A percentile compares a stretch with the other conserved stretches of the same genome.
phyloP scores from a whole-genome alignment of 768 basidiomycete species.

The Cubamyces sp. region DNA sequence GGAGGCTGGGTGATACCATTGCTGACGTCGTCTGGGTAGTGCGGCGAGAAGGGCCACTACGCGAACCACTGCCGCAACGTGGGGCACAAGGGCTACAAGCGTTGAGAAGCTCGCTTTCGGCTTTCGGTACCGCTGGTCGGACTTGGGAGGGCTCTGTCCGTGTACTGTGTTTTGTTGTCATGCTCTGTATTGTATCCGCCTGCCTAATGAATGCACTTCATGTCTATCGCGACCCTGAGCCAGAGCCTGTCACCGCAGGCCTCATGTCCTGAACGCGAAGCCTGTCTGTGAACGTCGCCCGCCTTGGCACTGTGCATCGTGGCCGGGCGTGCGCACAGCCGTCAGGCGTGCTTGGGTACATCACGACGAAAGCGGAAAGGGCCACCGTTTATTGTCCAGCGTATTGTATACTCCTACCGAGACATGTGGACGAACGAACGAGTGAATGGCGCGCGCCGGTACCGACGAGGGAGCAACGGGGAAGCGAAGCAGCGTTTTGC shows the following conservation, averaged over 20 bases:
- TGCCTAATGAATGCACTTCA: background rate
- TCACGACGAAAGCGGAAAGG: too few relatives aligned
- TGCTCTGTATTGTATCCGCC: constrained; percentile 1
- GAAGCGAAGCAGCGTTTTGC: constrained; percentile 2
- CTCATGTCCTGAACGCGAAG: too few relatives aligned
- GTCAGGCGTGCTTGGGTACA: too few relatives aligned
- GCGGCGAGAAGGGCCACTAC: constrained; percentile 92
- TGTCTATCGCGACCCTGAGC: too few relatives aligned
- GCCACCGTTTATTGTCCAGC: too few relatives aligned
- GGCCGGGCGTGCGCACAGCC: too few relatives aligned
- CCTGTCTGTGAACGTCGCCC: too few relatives aligned
- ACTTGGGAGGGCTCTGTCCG: background rate
- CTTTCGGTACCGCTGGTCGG: background rate
- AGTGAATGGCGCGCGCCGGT: too few relatives aligned
- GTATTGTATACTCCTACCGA: too few relatives aligned
- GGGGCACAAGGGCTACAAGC: constrained; percentile 38
- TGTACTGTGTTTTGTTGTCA: background rate
- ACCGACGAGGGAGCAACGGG: background rate
- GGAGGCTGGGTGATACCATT: background rate
- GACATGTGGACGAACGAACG: too few relatives aligned
- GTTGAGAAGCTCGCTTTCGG: constrained; percentile 2
- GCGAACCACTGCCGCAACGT: constrained; percentile 94
- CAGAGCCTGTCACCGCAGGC: too few relatives aligned
- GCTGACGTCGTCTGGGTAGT: constrained; percentile 47
- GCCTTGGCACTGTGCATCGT: too few relatives aligned